These are phyloP conservation scores for Quercus variabilis DNA, from an alignment of 306 rosid species.

Conservation along the genomic window DNA sequence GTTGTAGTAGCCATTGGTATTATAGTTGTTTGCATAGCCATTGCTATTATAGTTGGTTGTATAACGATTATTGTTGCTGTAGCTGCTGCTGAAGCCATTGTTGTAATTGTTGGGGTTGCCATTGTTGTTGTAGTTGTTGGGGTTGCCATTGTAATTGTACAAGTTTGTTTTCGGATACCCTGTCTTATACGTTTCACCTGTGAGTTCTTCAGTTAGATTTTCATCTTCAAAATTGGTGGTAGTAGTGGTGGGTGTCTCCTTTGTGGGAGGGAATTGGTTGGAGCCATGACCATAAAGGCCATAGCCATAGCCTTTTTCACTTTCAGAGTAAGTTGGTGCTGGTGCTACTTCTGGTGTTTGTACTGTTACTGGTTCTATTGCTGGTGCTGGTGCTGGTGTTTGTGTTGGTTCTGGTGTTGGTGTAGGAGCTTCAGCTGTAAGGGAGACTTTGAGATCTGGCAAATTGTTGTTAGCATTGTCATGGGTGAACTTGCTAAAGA, in stretches of 20 bases:
- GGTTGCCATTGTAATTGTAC: conserved; percentile 1
- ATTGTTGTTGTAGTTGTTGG: conserved; percentile 6
- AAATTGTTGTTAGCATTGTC: conserved; percentile 8
- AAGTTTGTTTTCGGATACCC: conserved; percentile 27
- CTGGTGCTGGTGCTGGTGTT: background rate
- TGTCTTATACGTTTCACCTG: conserved; percentile 24
- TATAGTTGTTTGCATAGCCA: conserved; percentile 16
- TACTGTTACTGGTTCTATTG: background rate
- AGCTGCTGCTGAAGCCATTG: background rate
- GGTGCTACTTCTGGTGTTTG: conserved; percentile 28
- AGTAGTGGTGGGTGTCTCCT: conserved; percentile 30
- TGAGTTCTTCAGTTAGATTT: conserved; percentile 29
- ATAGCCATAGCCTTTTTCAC: conserved; percentile 44
- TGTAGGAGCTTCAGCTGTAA: conserved; percentile 10
- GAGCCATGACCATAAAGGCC: conserved; percentile 50
- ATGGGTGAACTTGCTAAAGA: conserved; percentile 46
- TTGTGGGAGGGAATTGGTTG: conserved; percentile 20
- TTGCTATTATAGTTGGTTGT: background rate
- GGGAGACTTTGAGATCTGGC: conserved; percentile 12
- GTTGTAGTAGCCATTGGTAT: conserved; percentile 12
- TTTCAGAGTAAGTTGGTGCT: conserved; percentile 24
- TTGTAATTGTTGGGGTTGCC: conserved; percentile 5
- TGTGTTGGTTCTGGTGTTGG: conserved; percentile 18
- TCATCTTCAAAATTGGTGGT: conserved; percentile 35
- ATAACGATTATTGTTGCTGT: background rate